phyloP scores from a whole-genome alignment of 2,329 filamentous ascomycete species.

The Thyridium curvatum region DNA sequence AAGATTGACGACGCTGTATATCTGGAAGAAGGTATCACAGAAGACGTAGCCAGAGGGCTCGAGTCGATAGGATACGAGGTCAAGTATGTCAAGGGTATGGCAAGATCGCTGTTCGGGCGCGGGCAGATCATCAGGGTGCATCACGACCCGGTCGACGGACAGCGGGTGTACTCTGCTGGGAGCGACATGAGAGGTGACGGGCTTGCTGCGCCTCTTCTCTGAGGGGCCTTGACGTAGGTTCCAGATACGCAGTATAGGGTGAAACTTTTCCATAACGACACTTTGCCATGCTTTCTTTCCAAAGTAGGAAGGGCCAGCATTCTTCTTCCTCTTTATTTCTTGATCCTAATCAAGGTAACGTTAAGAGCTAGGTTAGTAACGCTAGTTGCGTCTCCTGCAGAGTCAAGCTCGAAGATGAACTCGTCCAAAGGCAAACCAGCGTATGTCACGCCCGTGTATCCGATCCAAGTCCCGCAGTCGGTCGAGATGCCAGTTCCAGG shows the following conservation, averaged over 20 bases:
- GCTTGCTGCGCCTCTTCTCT: slow-evolving; percentile 27
- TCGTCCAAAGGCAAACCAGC: slow-evolving; percentile 15
- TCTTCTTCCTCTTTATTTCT: too few relatives aligned
- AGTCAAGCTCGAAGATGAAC: slow-evolving; percentile 17
- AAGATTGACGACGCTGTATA: slow-evolving; percentile 60
- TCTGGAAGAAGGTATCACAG: slow-evolving; percentile 72
- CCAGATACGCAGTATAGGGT: too few relatives aligned
- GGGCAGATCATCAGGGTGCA: slow-evolving; percentile 78
- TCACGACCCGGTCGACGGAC: slow-evolving; percentile 58
- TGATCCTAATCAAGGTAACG: too few relatives aligned
- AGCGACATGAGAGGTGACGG: slow-evolving; percentile 86
- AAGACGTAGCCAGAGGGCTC: slow-evolving; percentile 59
- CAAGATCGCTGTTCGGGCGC: slow-evolving; percentile 68
- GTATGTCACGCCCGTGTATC: slow-evolving; percentile 13
- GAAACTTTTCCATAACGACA: too few relatives aligned
- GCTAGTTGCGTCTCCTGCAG: too few relatives aligned
- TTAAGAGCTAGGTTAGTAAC: too few relatives aligned
- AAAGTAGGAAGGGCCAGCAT: too few relatives aligned
- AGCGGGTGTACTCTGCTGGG: slow-evolving; percentile 73
- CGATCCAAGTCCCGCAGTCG: slow-evolving; percentile 16
- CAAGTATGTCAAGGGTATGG: slow-evolving; percentile 55
- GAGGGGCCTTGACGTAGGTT: too few relatives aligned
- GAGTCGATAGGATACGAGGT: slow-evolving; percentile 65
- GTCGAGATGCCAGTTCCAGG: slow-evolving; percentile 11
- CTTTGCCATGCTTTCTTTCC: too few relatives aligned